A percentile compares a stretch with the other conserved stretches of the same genome.
Conservation (phyloP, 2,329 filamentous ascomycete species). For the Paecilomyces variotii region DNA sequence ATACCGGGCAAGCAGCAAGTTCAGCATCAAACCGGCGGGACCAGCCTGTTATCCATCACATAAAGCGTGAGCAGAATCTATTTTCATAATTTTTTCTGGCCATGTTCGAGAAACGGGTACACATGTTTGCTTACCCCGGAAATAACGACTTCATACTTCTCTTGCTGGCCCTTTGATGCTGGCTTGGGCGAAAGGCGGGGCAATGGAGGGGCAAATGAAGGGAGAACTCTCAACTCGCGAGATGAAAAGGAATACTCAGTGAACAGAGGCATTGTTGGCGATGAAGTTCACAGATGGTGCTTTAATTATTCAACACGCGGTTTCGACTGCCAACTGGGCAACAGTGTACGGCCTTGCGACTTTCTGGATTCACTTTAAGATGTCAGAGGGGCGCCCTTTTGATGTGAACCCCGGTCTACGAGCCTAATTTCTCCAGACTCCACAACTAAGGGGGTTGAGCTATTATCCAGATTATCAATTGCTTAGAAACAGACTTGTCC, state of each 20-base stretch:
- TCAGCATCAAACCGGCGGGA: constrained; percentile 36
- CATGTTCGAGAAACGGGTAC: neutral
- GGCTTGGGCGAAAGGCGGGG: constrained; percentile 23
- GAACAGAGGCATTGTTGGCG: constrained; percentile 30
- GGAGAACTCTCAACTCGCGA: constrained; percentile 33
- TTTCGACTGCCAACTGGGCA: neutral
- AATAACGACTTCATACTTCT: constrained; percentile 36
- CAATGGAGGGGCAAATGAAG: constrained; percentile 32
- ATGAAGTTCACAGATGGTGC: neutral
- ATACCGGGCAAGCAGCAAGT: constrained; percentile 36
- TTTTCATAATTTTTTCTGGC: neutral
- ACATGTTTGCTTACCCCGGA: constrained; percentile 24
- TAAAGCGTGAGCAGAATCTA: neutral
- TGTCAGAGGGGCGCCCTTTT: neutral
- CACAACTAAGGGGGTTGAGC: neutral
- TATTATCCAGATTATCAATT: neutral
- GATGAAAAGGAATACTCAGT: constrained; percentile 25
- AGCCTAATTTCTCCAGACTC: neutral
- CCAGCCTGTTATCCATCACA: constrained; percentile 21
- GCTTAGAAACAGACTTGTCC: neutral
- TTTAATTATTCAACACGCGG: neutral
- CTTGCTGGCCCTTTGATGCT: constrained; percentile 9
- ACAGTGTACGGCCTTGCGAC: neutral
- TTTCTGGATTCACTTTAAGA: neutral
- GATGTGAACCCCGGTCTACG: neutral